Conservation (phyloP, 2,329 filamentous ascomycete genomes). For the Diaporthe sp. region DNA sequence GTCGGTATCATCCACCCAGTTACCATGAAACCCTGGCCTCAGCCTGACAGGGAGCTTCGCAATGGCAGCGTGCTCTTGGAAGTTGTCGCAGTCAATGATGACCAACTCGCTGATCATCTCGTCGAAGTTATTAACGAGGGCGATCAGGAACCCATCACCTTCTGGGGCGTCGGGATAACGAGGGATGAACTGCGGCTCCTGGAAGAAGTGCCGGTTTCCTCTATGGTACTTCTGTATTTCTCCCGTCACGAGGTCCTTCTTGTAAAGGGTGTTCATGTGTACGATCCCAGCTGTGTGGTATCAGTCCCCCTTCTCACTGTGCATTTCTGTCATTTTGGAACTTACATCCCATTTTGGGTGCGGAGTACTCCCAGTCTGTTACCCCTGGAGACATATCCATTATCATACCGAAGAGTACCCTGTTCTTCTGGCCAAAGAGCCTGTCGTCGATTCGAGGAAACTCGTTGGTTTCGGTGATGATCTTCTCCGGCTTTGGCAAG, state of each 20-base stretch:
- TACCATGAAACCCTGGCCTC: background rate
- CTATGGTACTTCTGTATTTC: background rate
- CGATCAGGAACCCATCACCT: background rate
- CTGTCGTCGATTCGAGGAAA: conserved; percentile 10
- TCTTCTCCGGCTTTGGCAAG: background rate
- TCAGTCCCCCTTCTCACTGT: background rate
- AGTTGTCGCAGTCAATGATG: background rate
- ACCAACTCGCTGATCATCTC: conserved; percentile 9
- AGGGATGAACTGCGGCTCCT: conserved; percentile 5
- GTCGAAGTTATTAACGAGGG: background rate
- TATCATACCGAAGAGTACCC: background rate
- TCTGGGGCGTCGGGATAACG: background rate
- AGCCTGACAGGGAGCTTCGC: background rate
- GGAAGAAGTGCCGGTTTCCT: background rate
- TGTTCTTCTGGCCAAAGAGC: background rate
- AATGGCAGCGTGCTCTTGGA: background rate
- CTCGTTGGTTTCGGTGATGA: background rate
- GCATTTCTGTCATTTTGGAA: background rate
- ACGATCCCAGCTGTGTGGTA: background rate
- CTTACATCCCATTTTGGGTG: background rate
- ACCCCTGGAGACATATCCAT: background rate
- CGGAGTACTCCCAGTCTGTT: conserved; percentile 1
- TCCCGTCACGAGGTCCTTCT: background rate
- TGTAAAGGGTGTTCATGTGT: conserved; percentile 1
- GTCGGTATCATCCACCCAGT: background rate